phyloP scores from a whole-genome alignment of 2,329 filamentous ascomycete species.

The Colletotrichum salicis region DNA sequence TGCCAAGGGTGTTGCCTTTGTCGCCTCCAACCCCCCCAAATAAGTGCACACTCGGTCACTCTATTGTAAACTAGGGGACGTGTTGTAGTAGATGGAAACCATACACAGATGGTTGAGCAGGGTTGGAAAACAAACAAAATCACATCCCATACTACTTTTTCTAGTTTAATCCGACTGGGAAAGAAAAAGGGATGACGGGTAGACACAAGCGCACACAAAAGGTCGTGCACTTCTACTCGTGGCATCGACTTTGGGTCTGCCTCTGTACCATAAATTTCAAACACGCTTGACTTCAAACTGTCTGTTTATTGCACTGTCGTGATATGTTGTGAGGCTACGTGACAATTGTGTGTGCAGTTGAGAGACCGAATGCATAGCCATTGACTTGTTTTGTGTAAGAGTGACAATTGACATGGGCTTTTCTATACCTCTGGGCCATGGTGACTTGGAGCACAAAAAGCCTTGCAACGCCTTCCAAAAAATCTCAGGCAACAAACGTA shows the following conservation, averaged over 20 bases:
- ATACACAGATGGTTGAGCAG: slow-evolving; percentile 30
- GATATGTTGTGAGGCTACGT: neutral
- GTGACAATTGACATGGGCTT: too few relatives aligned
- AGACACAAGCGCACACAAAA: slow-evolving; percentile 28
- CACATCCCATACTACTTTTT: neutral
- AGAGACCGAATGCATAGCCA: too few relatives aligned
- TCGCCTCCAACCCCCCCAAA: slow-evolving; percentile 68
- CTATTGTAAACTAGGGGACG: neutral
- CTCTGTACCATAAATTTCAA: slow-evolving; percentile 36
- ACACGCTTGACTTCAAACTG: slow-evolving; percentile 29
- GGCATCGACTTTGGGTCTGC: slow-evolving; percentile 35
- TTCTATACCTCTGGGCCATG: too few relatives aligned
- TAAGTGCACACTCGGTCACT: slow-evolving; percentile 49
- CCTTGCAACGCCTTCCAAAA: too few relatives aligned
- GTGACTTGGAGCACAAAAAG: too few relatives aligned
- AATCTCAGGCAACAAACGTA: too few relatives aligned
- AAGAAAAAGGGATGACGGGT: slow-evolving; percentile 7
- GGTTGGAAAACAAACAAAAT: slow-evolving; percentile 23
- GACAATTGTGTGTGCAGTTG: too few relatives aligned
- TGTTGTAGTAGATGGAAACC: slow-evolving; percentile 24
- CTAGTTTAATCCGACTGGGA: slow-evolving; percentile 21
- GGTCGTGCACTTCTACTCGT: slow-evolving; percentile 27
- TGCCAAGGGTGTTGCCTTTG: slow-evolving; percentile 81
- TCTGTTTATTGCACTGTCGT: neutral
- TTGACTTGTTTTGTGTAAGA: too few relatives aligned